Conservation (phyloP, 257 asterid genomes). For the Nicotiana benthamiana region DNA sequence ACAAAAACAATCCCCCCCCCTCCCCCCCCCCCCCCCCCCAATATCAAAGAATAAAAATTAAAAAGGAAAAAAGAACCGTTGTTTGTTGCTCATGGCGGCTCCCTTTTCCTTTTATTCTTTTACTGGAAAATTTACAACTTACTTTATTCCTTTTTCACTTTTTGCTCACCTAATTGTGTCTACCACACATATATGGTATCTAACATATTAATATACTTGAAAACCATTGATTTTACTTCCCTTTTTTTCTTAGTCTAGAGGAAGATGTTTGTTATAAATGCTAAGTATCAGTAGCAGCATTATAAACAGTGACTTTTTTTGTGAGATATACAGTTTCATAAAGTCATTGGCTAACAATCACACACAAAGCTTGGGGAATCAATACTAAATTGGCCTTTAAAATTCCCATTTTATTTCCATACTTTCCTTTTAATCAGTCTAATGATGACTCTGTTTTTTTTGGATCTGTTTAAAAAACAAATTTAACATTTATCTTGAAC, state of each 20-base stretch:
- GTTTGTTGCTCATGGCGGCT: conserved; percentile 47
- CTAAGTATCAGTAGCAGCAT: neutral
- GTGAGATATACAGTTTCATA: neutral
- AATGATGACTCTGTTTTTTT: neutral
- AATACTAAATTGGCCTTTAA: neutral
- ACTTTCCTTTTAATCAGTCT: neutral
- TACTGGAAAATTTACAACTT: neutral
- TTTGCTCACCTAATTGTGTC: conserved; percentile 9
- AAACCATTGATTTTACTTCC: neutral
- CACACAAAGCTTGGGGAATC: neutral
- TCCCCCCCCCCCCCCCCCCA: too few relatives aligned
- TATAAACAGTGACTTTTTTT: neutral
- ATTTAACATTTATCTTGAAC: neutral
- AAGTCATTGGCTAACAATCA: neutral
- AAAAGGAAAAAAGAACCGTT: neutral
- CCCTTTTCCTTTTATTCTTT: conserved; percentile 7
- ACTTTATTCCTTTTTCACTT: conserved; percentile 9
- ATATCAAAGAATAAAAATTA: neutral
- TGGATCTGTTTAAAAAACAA: neutral
- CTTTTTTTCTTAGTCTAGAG: neutral
- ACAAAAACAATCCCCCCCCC: neutral
- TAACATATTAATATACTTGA: neutral
- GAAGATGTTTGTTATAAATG: neutral
- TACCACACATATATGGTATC: neutral
- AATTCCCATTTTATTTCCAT: neutral